Evolutionary conservation across 208 protist species (phyloP), one percentile per base, ranked within the genome.

Genomic region (Leishmania aethiopica): DNA sequence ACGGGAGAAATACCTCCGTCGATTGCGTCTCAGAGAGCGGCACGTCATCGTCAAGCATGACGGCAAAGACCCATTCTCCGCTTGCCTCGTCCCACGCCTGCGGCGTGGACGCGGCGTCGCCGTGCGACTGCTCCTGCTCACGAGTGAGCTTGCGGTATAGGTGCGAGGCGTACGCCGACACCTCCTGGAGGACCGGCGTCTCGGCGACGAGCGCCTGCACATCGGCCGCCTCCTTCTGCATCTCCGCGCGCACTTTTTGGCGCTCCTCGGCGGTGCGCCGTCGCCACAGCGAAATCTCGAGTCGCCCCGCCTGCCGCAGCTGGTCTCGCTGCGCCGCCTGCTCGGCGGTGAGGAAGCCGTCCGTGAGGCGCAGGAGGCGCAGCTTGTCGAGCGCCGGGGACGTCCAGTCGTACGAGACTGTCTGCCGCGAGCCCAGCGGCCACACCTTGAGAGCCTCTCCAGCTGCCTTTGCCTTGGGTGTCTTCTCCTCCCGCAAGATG

Each of bases 281-380:
- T 13, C 94, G 87, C 93, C 93, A 96, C 37, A 97, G 91, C 28
- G 95, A 96, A 11, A 97, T 76, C 84, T 97, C 93, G 60, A 94
- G 78, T 28, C 90, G 84, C 2, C 77, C 89, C 66, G 40, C 45
- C 10, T 42, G 70, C 2, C 79, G 81, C 71, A 95, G 70, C 55
- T 75, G 80, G 64, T 89, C 73, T 53, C 94, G 78, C 86, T 94
- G 92, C 55, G 75, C 66, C 59, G 85, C 80, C 42, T 87, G 79
- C 74, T 91, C 86, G 10, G 92, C 88, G 28, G 94, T 97, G 73
- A 93, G 49, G 22, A 75, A 79, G 35, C 85, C 77, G 45, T 83
- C 74, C 60, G 84, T 47, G 47, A 81, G 77, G 49, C 59, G 60
- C 37, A 77, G 57, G 22, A 86, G 82, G 3, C 84, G 84, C 51